Percentiles rank a stretch among this genome's conserved stretches.
These are phyloP conservation scores for Lentinus tigrinus DNA, from an alignment of 768 basidiomycete species.

Conservation along the genomic window DNA sequence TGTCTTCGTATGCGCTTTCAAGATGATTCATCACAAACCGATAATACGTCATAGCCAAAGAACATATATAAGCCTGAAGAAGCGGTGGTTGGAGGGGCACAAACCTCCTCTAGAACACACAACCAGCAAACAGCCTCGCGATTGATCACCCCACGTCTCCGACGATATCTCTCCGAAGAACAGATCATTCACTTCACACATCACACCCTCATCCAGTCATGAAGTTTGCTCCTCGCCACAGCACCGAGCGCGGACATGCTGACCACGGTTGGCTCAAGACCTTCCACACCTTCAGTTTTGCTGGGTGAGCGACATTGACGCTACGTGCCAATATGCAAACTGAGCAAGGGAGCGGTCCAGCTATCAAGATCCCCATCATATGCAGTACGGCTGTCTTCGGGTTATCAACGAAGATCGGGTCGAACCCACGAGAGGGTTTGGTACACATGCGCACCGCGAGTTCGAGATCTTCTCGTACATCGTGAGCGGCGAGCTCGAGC, in stretches of 20 bases:
- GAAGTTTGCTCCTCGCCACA: slow-evolving; percentile 36
- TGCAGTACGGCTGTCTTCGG: slow-evolving; percentile 70
- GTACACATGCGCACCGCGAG: slow-evolving; percentile 78
- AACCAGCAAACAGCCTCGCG: slow-evolving; percentile 7
- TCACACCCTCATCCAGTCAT: slow-evolving; percentile 8
- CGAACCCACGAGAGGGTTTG: slow-evolving; percentile 73
- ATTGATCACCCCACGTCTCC: background rate
- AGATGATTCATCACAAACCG: slow-evolving; percentile 9
- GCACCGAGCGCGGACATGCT: slow-evolving; percentile 43
- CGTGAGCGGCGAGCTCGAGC: slow-evolving; percentile 74
- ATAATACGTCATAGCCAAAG: background rate
- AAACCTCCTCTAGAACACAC: background rate
- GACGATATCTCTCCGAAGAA: background rate
- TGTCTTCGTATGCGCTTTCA: background rate
- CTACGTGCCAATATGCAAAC: too few species aligned
- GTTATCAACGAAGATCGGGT: slow-evolving; percentile 97
- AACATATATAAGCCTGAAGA: background rate
- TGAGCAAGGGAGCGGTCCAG: too few species aligned
- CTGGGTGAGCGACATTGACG: slow-evolving; percentile 61
- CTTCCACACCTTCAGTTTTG: slow-evolving; percentile 75
- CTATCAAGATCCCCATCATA: slow-evolving; percentile 60
- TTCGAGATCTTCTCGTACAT: slow-evolving; percentile 94
- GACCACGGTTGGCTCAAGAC: slow-evolving; percentile 59
- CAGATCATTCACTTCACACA: too few species aligned
- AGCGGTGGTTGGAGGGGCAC: background rate